A percentile compares a stretch with the other conserved stretches of the same genome.
Conservation (phyloP, 192 early-diverging fungal genomes). For the Backusella macrospora region DNA sequence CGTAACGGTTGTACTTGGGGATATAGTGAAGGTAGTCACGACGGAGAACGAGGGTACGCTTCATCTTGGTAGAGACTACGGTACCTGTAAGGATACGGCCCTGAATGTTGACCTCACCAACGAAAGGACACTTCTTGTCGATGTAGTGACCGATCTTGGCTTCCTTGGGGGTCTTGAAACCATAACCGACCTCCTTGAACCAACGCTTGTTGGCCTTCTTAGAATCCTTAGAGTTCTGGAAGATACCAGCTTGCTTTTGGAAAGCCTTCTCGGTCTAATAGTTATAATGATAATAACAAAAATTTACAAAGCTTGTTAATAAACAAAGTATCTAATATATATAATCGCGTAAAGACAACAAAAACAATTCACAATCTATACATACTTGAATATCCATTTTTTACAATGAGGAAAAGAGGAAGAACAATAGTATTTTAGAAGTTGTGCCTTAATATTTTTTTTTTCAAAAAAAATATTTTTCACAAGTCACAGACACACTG, state of each 20-base stretch:
- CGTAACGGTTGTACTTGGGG: constrained; percentile 99
- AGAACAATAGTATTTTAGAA: not conserved
- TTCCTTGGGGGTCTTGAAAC: constrained; percentile 98
- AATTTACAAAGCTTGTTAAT: not conserved
- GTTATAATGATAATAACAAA: not conserved
- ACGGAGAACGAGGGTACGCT: constrained; percentile 97
- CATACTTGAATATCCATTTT: constrained; percentile 26
- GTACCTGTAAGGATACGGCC: constrained; percentile 95
- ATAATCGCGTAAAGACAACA: no score
- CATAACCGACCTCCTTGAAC: constrained; percentile 98
- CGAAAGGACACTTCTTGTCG: constrained; percentile 99
- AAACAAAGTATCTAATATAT: not conserved
- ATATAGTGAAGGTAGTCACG: constrained; percentile 99
- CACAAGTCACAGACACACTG: not conserved
- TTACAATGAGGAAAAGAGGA: constrained; percentile 13
- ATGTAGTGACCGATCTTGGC: constrained; percentile 97
- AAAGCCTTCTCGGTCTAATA: constrained; percentile 90
- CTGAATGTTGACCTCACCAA: constrained; percentile 90
- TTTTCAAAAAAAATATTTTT: not conserved
- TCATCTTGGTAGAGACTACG: constrained; percentile 96
- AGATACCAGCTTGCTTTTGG: constrained; percentile 94
- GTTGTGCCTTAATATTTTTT: not conserved
- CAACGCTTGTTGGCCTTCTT: constrained; percentile 82
- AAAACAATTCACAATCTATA: not conserved
- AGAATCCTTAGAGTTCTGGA: constrained; percentile 83